Percentiles rank a stretch among this genome's conserved stretches.
Conservation (phyloP, 768 basidiomycete genomes). For the Trametes cinnabarina region DNA sequence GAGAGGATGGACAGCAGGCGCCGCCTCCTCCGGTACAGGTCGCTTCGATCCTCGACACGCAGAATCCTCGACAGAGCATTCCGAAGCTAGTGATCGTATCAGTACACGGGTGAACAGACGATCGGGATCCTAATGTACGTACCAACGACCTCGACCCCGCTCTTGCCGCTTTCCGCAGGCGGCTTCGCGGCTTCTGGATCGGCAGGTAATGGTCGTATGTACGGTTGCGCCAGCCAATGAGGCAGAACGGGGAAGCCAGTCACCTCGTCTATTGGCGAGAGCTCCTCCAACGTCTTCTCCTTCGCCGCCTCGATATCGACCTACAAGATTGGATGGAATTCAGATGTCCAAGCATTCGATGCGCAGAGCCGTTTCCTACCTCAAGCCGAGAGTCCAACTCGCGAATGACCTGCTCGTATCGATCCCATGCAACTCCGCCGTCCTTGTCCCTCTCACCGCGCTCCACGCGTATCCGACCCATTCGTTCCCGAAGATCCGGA, state of each 20-base stretch:
- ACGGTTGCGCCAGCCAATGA: constrained; percentile 72
- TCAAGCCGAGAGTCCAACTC: constrained; percentile 63
- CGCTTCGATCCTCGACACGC: constrained; percentile 10
- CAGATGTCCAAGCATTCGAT: background rate
- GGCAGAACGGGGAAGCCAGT: constrained; percentile 57
- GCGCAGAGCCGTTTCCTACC: constrained; percentile 33
- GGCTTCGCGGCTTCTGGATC: constrained; percentile 12
- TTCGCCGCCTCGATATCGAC: constrained; percentile 46
- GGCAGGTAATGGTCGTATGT: constrained; percentile 46
- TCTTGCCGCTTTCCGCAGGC: constrained; percentile 2
- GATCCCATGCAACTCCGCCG: constrained; percentile 32
- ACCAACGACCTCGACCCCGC: constrained; percentile 8
- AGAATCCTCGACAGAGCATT: background rate
- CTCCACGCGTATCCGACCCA: constrained; percentile 49
- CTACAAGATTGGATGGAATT: constrained; percentile 27
- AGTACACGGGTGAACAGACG: background rate
- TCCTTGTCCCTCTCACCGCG: constrained; percentile 24
- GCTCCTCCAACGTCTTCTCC: constrained; percentile 32
- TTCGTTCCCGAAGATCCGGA: constrained; percentile 66
- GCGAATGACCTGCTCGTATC: constrained; percentile 52
- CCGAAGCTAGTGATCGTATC: background rate
- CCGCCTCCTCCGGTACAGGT: constrained; percentile 4
- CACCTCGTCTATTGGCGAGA: constrained; percentile 41
- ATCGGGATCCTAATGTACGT: background rate
- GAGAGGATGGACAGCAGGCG: background rate